These are phyloP conservation scores for Penicillium samsonianum DNA, from an alignment of 495 filamentous ascomycete species.

Conservation along the genomic window DNA sequence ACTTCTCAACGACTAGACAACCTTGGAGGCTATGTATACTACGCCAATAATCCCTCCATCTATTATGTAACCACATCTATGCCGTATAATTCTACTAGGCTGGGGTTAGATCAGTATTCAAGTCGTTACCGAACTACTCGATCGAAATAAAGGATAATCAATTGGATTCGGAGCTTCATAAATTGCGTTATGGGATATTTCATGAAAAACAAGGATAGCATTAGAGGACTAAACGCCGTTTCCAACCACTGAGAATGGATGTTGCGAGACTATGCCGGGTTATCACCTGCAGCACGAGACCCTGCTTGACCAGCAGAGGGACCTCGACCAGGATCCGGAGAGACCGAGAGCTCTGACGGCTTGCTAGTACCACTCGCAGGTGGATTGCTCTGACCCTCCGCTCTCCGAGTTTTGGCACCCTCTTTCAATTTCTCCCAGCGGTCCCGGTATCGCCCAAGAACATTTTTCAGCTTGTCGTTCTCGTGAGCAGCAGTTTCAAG, in stretches of 20 bases:
- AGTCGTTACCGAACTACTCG: not conserved
- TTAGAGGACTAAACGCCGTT: not conserved
- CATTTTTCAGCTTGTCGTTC: constrained; percentile 67
- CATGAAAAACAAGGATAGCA: not conserved
- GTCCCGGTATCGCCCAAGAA: constrained; percentile 69
- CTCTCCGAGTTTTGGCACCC: constrained; percentile 64
- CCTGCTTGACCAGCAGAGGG: not conserved
- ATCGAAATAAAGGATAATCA: not conserved
- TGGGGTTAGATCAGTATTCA: not conserved
- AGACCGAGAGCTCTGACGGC: constrained; percentile 12
- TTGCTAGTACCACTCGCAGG: constrained; percentile 6
- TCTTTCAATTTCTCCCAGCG: constrained; percentile 86
- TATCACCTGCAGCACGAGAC: not conserved
- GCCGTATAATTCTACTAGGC: too few relatives aligned
- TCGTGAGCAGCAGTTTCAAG: constrained; percentile 60
- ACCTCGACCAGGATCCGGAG: constrained; percentile 9
- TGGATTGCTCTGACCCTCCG: constrained; percentile 22
- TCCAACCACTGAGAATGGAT: not conserved
- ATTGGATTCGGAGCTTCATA: not conserved
- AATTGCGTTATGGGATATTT: not conserved
- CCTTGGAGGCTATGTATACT: not conserved
- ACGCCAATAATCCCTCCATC: not conserved
- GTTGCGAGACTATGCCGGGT: not conserved
- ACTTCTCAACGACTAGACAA: not conserved
- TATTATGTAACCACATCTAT: too few relatives aligned